Evolutionary conservation across 768 basidiomycete species (phyloP).

Genomic region (Hortiboletus campestris): DNA sequence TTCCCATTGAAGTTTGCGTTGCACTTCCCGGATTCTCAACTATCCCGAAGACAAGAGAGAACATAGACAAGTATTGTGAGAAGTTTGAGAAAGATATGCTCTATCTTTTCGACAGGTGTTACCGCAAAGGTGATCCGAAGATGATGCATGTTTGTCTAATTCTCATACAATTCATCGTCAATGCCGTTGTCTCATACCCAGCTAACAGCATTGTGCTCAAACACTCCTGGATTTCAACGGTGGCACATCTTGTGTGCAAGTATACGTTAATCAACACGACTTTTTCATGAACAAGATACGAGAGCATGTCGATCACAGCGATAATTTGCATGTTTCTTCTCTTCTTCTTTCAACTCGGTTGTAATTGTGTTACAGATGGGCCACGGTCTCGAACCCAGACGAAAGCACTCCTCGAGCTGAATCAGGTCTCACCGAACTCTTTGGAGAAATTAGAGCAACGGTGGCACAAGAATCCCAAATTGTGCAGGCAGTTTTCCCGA

Average conservation of each 20-base stretch:
- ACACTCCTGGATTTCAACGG: slow-evolving; percentile 98
- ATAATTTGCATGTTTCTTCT: slow-evolving; percentile 51
- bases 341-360: not conserved
- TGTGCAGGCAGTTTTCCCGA: slow-evolving; percentile 97
- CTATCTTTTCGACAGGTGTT: slow-evolving; percentile 91
- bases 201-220: slow-evolving; percentile 89
- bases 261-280: slow-evolving; percentile 99
- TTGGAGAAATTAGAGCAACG: slow-evolving; percentile 84
- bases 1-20: not conserved
- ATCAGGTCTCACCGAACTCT: slow-evolving; percentile 73
- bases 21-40: not conserved
- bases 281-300: slow-evolving; percentile 96
- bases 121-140: slow-evolving; percentile 95
- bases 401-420: slow-evolving; percentile 74
- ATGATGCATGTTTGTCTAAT: slow-evolving; percentile 86
- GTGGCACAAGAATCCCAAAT: slow-evolving; percentile 97
- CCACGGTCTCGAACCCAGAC: slow-evolving; percentile 74
- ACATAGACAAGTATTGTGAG: slow-evolving; percentile 96
- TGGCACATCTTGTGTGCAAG: slow-evolving; percentile 93
- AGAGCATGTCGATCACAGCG: slow-evolving; percentile 53
- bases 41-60: slow-evolving; percentile 70
- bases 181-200: slow-evolving; percentile 10
- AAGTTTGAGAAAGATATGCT: slow-evolving; percentile 99
- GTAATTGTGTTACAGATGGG: slow-evolving; percentile 61
- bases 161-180: slow-evolving; percentile 12